Evolutionary conservation across 2,329 filamentous ascomycete species (phyloP), one percentile per base, ranked within the genome.

Genomic region (Ophiognomonia clavigignenti-juglandacearum): DNA sequence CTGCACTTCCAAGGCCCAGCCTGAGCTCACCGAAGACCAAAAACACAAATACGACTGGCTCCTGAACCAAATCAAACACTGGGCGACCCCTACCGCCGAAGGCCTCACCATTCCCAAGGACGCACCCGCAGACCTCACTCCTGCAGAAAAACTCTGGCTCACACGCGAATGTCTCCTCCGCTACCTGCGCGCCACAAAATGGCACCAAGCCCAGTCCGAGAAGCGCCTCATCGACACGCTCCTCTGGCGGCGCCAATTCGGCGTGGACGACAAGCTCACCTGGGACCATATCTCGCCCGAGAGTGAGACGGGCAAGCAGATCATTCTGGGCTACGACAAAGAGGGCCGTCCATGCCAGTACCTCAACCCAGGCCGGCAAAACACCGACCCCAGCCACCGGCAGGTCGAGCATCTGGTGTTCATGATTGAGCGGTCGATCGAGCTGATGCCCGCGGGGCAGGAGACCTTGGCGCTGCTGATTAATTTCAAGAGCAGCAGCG

Each of bases 231-330:
- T 85, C 56, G 79, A 79, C 37, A 96, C 92, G 0, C 70, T 97
- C 48, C 77, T 80, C 51, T 98, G 93, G 93, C 82, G 93, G 39
- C 80, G 92, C 47, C 90, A 96, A 61, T 98, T 95, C 61, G 90
- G 89, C 39, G 75, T 95, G 48, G 26, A 45, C 45, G 80, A 87
- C 51, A 82, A 78, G 44, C 79, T 90, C 60, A 91, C 88, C 0
- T 75, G 86, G 9, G 91, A 96, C 8, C 86, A 95, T 68, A 92
- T 97, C 60, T 89, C 86, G 1, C 82, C 87, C 11, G 93, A 98
- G 73, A 95, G 96, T 65, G 90, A 92, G 71, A 97, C 92, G 9
- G 93, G 93, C 56, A 98, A 98, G 74, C 92, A 97, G 66, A 77
- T 96, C 48, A 76, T 95, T 48, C 67, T 93, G 18, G 93, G 93